Percentiles rank a stretch among this genome's conserved stretches.
phyloP scores from a whole-genome alignment of 2,329 filamentous ascomycete species.

The Cordyceps cicadae region DNA sequence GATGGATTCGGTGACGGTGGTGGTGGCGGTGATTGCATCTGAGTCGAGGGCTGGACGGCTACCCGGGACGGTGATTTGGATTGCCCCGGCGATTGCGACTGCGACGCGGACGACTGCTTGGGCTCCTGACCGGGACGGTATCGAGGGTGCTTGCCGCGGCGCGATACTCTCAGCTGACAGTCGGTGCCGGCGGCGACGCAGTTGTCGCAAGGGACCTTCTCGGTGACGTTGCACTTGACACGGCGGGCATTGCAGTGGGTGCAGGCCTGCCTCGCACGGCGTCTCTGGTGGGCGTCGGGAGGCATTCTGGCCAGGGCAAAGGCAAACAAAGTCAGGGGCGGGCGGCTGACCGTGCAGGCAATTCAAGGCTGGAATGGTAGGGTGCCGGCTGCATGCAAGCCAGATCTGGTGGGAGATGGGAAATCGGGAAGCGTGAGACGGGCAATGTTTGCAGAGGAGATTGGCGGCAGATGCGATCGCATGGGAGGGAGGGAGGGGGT shows the following conservation, averaged over 20 bases:
- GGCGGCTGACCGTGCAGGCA: not conserved
- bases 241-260: slow-evolving; percentile 17
- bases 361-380: not conserved
- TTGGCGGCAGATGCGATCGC: not conserved
- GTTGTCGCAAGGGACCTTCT: slow-evolving; percentile 17
- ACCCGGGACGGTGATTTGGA: not conserved
- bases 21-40: not conserved
- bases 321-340: not conserved
- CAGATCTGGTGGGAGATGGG: not conserved
- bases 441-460: not conserved
- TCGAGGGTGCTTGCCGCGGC: slow-evolving; percentile 19
- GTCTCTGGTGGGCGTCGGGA: slow-evolving; percentile 11
- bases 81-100: not conserved
- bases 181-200: slow-evolving; percentile 13
- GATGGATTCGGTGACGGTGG: not conserved
- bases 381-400: slow-evolving; percentile 2
- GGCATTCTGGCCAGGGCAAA: not conserved
- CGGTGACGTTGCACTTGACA: slow-evolving; percentile 19
- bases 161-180: slow-evolving; percentile 17
- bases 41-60: not conserved
- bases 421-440: not conserved
- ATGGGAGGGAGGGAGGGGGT: too few relatives aligned
- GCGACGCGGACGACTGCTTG: not conserved
- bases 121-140: slow-evolving; percentile 8
- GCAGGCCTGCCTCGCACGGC: slow-evolving; percentile 17